Conservation (phyloP, 2,329 filamentous ascomycete species). For the Cryphonectria radicalis region DNA sequence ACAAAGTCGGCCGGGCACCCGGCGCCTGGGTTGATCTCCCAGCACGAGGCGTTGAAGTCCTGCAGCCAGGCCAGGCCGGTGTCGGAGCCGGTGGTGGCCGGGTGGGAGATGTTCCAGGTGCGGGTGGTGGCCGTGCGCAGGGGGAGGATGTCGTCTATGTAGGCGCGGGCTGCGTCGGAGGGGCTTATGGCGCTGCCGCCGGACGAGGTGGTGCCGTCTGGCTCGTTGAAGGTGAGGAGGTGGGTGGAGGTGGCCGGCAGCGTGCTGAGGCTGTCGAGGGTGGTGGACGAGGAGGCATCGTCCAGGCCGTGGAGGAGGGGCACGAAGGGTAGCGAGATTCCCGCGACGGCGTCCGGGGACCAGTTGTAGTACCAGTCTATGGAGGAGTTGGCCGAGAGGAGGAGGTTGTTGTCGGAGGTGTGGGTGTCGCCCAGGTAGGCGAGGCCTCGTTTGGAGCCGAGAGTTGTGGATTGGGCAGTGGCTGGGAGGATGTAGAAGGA, state of each 20-base stretch:
- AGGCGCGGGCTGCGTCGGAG: slow-evolving; percentile 43
- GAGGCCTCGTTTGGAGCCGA: slow-evolving; percentile 36
- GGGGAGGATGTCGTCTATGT: slow-evolving; percentile 44
- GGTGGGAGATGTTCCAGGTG: slow-evolving; percentile 46
- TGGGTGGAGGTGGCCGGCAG: slow-evolving; percentile 43
- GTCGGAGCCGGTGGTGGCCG: slow-evolving; percentile 45
- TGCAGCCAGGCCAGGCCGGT: slow-evolving; percentile 45
- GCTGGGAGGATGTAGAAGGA: neutral
- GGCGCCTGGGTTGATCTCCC: slow-evolving; percentile 40
- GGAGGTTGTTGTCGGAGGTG: slow-evolving; percentile 39
- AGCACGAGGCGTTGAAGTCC: slow-evolving; percentile 46
- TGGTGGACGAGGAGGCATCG: slow-evolving; percentile 37
- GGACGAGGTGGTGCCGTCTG: slow-evolving; percentile 44
- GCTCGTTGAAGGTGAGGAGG: slow-evolving; percentile 48
- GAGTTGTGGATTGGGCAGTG: slow-evolving; percentile 4
- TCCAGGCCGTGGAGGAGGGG: slow-evolving; percentile 45
- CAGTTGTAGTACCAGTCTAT: slow-evolving; percentile 50
- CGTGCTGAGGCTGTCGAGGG: slow-evolving; percentile 34
- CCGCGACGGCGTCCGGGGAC: slow-evolving; percentile 39
- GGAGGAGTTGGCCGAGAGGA: slow-evolving; percentile 43
- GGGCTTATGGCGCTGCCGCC: slow-evolving; percentile 46
- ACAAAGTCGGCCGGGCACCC: slow-evolving; percentile 48
- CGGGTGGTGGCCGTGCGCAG: slow-evolving; percentile 35
- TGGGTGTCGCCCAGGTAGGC: slow-evolving; percentile 34
- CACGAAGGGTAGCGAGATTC: slow-evolving; percentile 40